phyloP scores from a whole-genome alignment of 371 early-diverging fungal genomes.

The Nosema granulosis region DNA sequence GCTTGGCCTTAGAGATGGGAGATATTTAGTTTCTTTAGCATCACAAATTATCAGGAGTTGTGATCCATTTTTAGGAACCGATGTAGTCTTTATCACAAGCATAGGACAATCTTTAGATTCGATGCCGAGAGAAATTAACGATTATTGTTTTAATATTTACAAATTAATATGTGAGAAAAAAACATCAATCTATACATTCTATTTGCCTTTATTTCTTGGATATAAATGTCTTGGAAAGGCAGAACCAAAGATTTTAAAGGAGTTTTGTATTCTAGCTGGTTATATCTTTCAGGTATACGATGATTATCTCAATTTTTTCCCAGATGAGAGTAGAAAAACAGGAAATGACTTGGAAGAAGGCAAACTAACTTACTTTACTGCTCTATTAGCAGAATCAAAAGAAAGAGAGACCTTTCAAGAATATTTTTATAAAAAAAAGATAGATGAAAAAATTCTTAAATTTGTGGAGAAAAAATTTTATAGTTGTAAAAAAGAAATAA shows the following conservation, averaged over 20 bases:
- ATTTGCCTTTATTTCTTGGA: slow-evolving; percentile 75
- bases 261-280: slow-evolving; percentile 72
- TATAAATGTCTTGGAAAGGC: slow-evolving; percentile 8
- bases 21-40: slow-evolving; percentile 80
- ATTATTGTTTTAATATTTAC: slow-evolving; percentile 68
- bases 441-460: too few relatives aligned
- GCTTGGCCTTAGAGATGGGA: slow-evolving; percentile 85
- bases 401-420: too few relatives aligned
- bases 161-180: slow-evolving; percentile 85
- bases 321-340: slow-evolving; percentile 85
- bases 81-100: slow-evolving; percentile 70
- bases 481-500: too few relatives aligned
- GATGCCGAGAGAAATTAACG: slow-evolving; percentile 3
- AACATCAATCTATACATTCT: slow-evolving; percentile 95
- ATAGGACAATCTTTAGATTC: slow-evolving; percentile 73
- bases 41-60: slow-evolving; percentile 54
- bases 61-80: background rate
- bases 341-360: slow-evolving; percentile 94
- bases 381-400: too few relatives aligned
- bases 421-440: too few relatives aligned
- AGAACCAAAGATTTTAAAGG: slow-evolving; percentile 6
- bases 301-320: slow-evolving; percentile 64
- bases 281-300: slow-evolving; percentile 83
- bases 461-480: too few relatives aligned
- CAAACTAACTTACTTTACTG: slow-evolving; percentile 85